A percentile compares a stretch with the other conserved stretches of the same genome.
phyloP scores from a whole-genome alignment of 2,329 filamentous ascomycete genomes.

The Alternaria conjuncta region DNA sequence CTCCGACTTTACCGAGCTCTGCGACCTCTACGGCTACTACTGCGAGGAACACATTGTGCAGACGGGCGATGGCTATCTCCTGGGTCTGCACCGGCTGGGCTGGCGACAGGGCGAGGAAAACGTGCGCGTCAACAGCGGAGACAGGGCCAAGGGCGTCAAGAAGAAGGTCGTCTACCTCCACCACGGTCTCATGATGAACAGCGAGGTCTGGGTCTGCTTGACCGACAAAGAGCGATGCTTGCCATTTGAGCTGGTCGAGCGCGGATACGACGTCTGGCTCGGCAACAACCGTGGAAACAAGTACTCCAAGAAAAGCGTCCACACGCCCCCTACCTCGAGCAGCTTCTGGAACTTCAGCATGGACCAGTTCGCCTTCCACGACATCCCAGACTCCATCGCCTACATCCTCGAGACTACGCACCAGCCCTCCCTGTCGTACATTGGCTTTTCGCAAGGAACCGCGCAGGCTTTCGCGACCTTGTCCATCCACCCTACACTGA shows the following conservation, averaged over 20 bases:
- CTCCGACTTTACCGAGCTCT: constrained; percentile 93
- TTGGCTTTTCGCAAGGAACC: constrained; percentile 96
- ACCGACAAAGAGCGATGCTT: constrained; percentile 86
- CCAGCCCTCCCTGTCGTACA: constrained; percentile 87
- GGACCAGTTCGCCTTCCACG: constrained; percentile 96
- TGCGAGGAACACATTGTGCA: constrained; percentile 96
- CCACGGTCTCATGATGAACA: constrained; percentile 97
- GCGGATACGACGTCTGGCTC: constrained; percentile 95
- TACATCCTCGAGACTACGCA: constrained; percentile 87
- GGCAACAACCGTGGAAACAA: constrained; percentile 99
- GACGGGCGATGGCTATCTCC: constrained; percentile 89
- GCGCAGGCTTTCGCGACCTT: constrained; percentile 95
- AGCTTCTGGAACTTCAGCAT: constrained; percentile 98
- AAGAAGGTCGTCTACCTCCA: constrained; percentile 94
- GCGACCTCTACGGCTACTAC: constrained; percentile 86
- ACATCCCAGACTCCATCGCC: constrained; percentile 92
- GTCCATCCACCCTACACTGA: constrained; percentile 89
- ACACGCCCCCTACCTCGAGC: constrained; percentile 73
- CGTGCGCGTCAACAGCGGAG: constrained; percentile 75
- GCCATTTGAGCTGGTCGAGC: constrained; percentile 86
- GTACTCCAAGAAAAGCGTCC: constrained; percentile 93
- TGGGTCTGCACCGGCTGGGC: constrained; percentile 86
- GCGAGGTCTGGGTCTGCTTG: constrained; percentile 95
- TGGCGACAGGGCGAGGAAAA: constrained; percentile 83
- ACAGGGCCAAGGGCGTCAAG: constrained; percentile 60